Percentiles rank a stretch among this genome's conserved stretches.
Conservation (phyloP, 2,329 filamentous ascomycete species). For the Fusarium oxysporum region DNA sequence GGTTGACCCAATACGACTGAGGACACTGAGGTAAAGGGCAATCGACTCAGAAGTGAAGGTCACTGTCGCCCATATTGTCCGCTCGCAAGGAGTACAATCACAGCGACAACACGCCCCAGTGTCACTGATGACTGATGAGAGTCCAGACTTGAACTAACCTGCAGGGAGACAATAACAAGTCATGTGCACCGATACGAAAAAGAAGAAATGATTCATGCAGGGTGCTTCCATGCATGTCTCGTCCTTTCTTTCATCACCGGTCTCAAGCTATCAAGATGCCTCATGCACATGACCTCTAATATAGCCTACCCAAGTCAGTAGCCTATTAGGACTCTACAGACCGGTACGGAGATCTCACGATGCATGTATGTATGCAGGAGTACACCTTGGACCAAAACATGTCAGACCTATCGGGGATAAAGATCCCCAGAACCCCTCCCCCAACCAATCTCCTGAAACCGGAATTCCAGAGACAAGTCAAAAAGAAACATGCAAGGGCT, state of each 20-base stretch:
- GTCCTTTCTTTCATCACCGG: not conserved
- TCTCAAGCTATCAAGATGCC: not conserved
- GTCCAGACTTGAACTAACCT: not conserved
- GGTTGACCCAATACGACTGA: not conserved
- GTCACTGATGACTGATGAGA: not conserved
- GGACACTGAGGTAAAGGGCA: not conserved
- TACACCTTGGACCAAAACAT: slow-evolving; percentile 1
- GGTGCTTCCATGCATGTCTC: not conserved
- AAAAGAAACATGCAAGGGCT: slow-evolving; percentile 12
- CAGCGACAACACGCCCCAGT: not conserved
- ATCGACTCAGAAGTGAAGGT: not conserved
- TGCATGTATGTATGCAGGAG: not conserved
- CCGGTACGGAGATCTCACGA: slow-evolving; percentile 32
- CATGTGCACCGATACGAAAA: not conserved
- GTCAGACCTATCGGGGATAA: not conserved
- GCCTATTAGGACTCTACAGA: slow-evolving; percentile 5
- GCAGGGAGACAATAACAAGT: slow-evolving; percentile 19
- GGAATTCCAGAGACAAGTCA: not conserved
- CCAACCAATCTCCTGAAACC: not conserved
- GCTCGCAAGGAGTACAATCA: not conserved
- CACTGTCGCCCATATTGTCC: not conserved
- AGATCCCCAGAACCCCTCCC: not conserved
- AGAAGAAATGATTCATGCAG: slow-evolving; percentile 8
- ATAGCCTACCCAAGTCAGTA: not conserved
- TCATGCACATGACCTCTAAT: not conserved